Evolutionary conservation across 257 asterid genomes (phyloP), one percentile per base, ranked within the genome.

Genomic region (Schizonepeta tenuifolia): DNA sequence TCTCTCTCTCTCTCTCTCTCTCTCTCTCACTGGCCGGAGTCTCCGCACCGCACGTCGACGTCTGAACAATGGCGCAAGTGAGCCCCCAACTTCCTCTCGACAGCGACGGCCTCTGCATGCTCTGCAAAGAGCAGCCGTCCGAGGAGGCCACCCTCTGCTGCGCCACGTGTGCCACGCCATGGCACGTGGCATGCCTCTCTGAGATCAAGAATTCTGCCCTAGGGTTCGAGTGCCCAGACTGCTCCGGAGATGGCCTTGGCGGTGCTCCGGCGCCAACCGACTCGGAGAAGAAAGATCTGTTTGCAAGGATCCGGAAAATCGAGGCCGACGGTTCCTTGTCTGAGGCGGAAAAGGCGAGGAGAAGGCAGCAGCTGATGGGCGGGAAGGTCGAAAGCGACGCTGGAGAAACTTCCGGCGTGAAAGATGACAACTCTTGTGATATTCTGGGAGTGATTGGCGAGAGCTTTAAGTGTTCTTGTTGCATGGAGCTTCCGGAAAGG

Each of bases 401-500:
- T 17, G 81, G 70, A 12, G 82, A 14, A 0, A 3, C 24, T 28
- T 35, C 51, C 15, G 62, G 1, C 73, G 58, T n/a, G 65, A 72
- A 26, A 51, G 80, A 79, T 44, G 84, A 74, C 21, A 55, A 80
- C 74, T 78, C 56, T 57, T 62, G 41, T 36, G 96, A 87, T 70
- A 76, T 89, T 24, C 47, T 87, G 85, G 74, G 69, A 3, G 82
- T 87, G 62, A 85, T 92, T 31, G 89, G 86, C 5, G 88, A 87
- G 82, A 84, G 78, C 65, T 84, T 90, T 46, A 84, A 86, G 64
- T 93, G 98, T 79, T 82, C 86, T 43, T 88, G 82, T 41, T 93
- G 98, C 65, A 80, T 87, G 89, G 87, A 87, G 82, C 84, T 93
- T n/a, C 97, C 90, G 0, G 96, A 90, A 49, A 84, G 95, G 80